Conservation (phyloP, 257 asterid genomes). For the Echium plantagineum region DNA sequence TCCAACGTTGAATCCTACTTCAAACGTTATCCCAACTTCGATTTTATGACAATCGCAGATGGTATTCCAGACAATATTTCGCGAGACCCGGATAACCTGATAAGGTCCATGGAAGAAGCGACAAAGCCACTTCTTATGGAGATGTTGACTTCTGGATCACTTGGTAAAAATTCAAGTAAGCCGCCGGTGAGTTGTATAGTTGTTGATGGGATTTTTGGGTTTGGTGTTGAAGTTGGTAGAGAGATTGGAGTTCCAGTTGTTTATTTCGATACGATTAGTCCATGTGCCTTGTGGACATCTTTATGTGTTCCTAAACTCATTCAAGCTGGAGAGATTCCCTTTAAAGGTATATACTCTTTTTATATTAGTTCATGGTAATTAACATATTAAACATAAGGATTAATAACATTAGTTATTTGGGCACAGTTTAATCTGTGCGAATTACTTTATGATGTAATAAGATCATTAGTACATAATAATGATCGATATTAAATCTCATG, state of each 20-base stretch:
- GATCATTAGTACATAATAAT: too few species aligned
- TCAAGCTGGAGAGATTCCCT: conserved; percentile 46
- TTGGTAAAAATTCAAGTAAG: conserved; percentile 8
- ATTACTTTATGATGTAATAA: too few species aligned
- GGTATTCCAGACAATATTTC: conserved; percentile 45
- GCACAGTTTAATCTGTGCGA: too few species aligned
- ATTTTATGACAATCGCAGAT: conserved; percentile 32
- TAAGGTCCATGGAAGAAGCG: conserved; percentile 24
- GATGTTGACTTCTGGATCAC: conserved; percentile 17
- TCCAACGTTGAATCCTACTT: conserved; percentile 18
- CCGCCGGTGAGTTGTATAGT: conserved; percentile 35
- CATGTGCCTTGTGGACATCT: conserved; percentile 48
- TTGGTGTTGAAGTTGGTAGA: conserved; percentile 29
- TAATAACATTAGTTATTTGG: too few species aligned
- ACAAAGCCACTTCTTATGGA: conserved; percentile 24
- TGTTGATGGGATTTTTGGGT: conserved; percentile 46
- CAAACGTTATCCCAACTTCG: conserved; percentile 23
- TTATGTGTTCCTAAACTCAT: conserved; percentile 48
- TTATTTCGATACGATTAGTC: conserved; percentile 50
- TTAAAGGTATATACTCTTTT: too few species aligned
- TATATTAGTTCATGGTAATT: too few species aligned
- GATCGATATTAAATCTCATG: too few species aligned
- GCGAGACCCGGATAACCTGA: conserved; percentile 18
- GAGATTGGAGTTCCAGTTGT: conserved; percentile 24
- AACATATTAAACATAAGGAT: too few species aligned